Evolutionary conservation across 495 filamentous ascomycete genomes (phyloP), one percentile per base, ranked within the genome.

Genomic region (Aspergillus ellipticus): DNA sequence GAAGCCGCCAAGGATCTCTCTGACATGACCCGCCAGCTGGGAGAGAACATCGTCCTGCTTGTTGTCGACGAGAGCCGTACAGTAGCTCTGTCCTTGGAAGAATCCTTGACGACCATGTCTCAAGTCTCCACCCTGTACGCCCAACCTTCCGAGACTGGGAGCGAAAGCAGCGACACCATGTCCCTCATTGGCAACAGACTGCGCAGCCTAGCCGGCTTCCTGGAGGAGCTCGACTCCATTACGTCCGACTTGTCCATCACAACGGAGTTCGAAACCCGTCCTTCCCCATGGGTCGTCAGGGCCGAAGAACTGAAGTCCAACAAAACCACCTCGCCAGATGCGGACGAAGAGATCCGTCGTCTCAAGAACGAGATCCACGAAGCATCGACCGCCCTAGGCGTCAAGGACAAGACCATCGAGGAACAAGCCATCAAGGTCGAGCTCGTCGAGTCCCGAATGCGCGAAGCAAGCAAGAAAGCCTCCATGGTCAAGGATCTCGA

Each of bases 371-470:
- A 93, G 53, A 85, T 76, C 66, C 83, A 88, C 83, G 64, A 85
- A 61, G 67, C 75, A 19, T 70, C 74, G 10, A 64, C 81, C 76
- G 61, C 84, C 84, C 61, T 90, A 9, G 82, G 84, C 3, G 88
- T 96, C 56, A 95, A 96, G 69, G 93, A 96, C 64, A 94, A 97
- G 70, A 89, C 90, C 5, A 86, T 97, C 42, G 92, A 96, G 79
- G 83, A 88, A 39, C 92, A 96, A 60, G 82, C 89, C 11, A 82
- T 87, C 29, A 87, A 89, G 62, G 71, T 80, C 20, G 75, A 79
- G 46, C 65, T 76, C 19, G 69, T 79, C 20, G 79, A 72, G 71
- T 90, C 64, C 66, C 76, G 53, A 66, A 82, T 65, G 82, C 81
- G 63, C 66, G 82, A 74, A 62, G 74, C 67, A 46, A 75, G 60